Conservation (phyloP, 345 rosid genomes). For the Rubroshorea leprosula region DNA sequence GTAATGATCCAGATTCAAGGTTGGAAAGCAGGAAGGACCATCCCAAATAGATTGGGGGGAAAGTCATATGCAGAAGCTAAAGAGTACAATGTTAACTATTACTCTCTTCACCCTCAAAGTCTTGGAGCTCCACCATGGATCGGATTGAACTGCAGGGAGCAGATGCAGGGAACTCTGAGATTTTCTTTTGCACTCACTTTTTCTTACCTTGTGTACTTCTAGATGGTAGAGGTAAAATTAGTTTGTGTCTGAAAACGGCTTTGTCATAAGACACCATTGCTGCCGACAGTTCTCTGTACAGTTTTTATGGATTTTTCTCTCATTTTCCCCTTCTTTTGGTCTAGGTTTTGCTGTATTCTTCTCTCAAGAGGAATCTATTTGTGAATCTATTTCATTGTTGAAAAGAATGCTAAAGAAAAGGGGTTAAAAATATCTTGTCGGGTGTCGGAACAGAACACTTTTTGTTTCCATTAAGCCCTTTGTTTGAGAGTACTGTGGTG, state of each 20-base stretch:
- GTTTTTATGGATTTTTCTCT: constrained; percentile 21
- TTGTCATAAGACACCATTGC: constrained; percentile 16
- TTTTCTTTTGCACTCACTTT: not conserved
- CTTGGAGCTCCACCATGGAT: not conserved
- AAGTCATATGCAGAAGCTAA: constrained; percentile 10
- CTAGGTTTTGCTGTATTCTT: constrained; percentile 8
- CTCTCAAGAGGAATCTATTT: not conserved
- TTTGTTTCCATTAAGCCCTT: too few relatives aligned
- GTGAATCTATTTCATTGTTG: constrained; percentile 1
- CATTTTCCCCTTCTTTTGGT: not conserved
- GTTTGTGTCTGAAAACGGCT: constrained; percentile 21
- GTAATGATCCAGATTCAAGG: constrained; percentile 35
- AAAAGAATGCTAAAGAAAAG: not conserved
- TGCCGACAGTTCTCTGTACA: constrained; percentile 29
- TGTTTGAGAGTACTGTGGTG: too few relatives aligned
- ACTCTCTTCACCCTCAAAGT: constrained; percentile 12
- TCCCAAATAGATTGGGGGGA: constrained; percentile 7
- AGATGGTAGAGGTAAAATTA: constrained; percentile 21
- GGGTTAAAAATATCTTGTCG: too few relatives aligned
- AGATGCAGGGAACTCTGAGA: constrained; percentile 8
- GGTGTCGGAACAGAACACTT: too few relatives aligned
- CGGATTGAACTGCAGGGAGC: constrained; percentile 6
- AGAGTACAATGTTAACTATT: constrained; percentile 4
- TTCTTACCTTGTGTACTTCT: constrained; percentile 2
- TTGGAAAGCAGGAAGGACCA: constrained; percentile 18